These are phyloP conservation scores for Uromyces viciae-fabae DNA, from an alignment of 1,284 basidiomycete genomes.

Conservation along the genomic window DNA sequence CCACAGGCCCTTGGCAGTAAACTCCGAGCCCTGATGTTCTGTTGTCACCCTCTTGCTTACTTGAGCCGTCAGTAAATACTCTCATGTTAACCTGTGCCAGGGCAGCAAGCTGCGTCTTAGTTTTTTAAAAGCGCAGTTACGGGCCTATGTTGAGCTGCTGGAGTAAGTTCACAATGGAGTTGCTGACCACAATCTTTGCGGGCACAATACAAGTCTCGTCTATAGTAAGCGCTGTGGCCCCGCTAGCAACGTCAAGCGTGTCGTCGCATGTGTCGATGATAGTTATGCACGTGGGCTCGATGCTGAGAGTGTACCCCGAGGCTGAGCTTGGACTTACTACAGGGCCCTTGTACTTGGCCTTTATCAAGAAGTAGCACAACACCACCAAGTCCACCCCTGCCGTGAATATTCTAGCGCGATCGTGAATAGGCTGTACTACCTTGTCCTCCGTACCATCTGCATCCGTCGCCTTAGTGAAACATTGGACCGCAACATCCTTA, in stretches of 20 bases:
- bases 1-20: background rate
- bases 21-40: background rate
- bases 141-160: no score
- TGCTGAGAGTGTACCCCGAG: no score
- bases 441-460: background rate
- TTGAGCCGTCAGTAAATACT: background rate
- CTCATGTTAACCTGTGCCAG: background rate
- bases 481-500: background rate
- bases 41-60: background rate
- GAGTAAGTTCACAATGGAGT: no score
- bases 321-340: no score
- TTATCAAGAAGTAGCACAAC: background rate
- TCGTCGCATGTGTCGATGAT: no score
- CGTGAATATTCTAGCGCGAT: background rate
- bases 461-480: background rate
- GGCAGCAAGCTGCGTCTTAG: background rate
- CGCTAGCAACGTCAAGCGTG: no score
- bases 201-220: no score
- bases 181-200: no score
- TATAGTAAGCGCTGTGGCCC: no score
- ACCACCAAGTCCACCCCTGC: background rate
- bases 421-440: background rate
- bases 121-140: no score
- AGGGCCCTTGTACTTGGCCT: constrained; percentile 10
- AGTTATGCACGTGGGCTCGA: no score